A percentile compares a stretch with the other conserved stretches of the same genome.
These are phyloP conservation scores for Prinsepia uniflora DNA, from an alignment of 306 rosid genomes.

Conservation along the genomic window DNA sequence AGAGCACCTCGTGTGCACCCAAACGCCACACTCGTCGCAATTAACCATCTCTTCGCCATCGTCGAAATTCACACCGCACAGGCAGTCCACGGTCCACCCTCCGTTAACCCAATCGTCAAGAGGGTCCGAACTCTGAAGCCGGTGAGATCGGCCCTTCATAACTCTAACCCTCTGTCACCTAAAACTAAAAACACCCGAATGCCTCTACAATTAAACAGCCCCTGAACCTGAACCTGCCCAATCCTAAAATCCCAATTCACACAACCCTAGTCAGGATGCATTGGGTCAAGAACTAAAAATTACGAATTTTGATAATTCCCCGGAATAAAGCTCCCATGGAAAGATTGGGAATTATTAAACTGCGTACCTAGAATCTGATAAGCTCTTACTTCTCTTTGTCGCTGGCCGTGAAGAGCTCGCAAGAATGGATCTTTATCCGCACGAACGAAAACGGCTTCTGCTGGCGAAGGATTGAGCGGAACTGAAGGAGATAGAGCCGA, in stretches of 20 bases:
- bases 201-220: not conserved
- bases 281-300: constrained; percentile 1
- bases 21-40: constrained; percentile 96
- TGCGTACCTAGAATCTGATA: constrained; percentile 18
- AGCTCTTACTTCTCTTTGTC: not conserved
- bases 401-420: not conserved
- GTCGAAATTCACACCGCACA: constrained; percentile 91
- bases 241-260: constrained; percentile 11
- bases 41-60: constrained; percentile 99
- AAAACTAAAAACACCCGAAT: constrained; percentile 3
- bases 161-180: constrained; percentile 9
- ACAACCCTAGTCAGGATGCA: not conserved
- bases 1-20: constrained; percentile 98
- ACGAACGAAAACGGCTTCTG: constrained; percentile 10
- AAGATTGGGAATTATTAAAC: not conserved
- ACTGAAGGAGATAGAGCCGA: constrained; percentile 20
- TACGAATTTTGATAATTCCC: not conserved
- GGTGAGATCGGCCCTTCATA: constrained; percentile 89
- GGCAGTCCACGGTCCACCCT: constrained; percentile 94
- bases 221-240: constrained; percentile 17
- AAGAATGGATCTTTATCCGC: constrained; percentile 2
- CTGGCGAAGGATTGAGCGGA: constrained; percentile 18
- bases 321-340: not conserved
- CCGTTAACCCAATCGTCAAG: constrained; percentile 94
- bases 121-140: constrained; percentile 79